A percentile compares a stretch with the other conserved stretches of the same genome.
Conservation (phyloP, 768 basidiomycete genomes). For the Filobasidium wieringae region DNA sequence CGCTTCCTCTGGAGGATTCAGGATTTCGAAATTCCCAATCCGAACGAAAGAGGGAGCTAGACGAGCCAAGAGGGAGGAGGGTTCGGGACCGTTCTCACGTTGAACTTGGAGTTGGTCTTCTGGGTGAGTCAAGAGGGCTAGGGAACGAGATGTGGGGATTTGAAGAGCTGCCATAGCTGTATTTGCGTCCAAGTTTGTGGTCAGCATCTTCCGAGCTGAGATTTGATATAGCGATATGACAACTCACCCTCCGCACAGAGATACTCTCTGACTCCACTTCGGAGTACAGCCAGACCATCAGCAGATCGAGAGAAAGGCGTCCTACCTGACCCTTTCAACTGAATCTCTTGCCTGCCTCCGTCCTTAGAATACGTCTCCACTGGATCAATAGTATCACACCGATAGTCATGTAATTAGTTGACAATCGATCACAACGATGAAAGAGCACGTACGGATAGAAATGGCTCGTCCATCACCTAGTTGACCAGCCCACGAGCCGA, state of each 20-base stretch:
- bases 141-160: slow-evolving; percentile 75
- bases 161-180: slow-evolving; percentile 63
- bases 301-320: slow-evolving; percentile 88
- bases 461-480: slow-evolving; percentile 91
- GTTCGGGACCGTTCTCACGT: slow-evolving; percentile 57
- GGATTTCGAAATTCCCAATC: slow-evolving; percentile 78
- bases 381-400: slow-evolving; percentile 27
- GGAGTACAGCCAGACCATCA: slow-evolving; percentile 88
- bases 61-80: slow-evolving; percentile 62
- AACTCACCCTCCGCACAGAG: slow-evolving; percentile 69
- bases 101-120: slow-evolving; percentile 61
- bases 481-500: slow-evolving; percentile 68
- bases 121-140: slow-evolving; percentile 54
- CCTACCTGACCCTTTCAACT: slow-evolving; percentile 86
- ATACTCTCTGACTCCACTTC: slow-evolving; percentile 87
- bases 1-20: slow-evolving; percentile 53
- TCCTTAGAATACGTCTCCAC: slow-evolving; percentile 66
- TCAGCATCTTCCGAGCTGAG: slow-evolving; percentile 19
- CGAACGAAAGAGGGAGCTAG: slow-evolving; percentile 83
- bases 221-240: neutral
- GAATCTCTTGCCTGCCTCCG: slow-evolving; percentile 60
- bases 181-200: slow-evolving; percentile 34
- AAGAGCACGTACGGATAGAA: slow-evolving; percentile 51
- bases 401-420: too few species aligned
- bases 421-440: neutral